phyloP scores from a whole-genome alignment of 2,329 filamentous ascomycete species.

The Fusarium continuum region DNA sequence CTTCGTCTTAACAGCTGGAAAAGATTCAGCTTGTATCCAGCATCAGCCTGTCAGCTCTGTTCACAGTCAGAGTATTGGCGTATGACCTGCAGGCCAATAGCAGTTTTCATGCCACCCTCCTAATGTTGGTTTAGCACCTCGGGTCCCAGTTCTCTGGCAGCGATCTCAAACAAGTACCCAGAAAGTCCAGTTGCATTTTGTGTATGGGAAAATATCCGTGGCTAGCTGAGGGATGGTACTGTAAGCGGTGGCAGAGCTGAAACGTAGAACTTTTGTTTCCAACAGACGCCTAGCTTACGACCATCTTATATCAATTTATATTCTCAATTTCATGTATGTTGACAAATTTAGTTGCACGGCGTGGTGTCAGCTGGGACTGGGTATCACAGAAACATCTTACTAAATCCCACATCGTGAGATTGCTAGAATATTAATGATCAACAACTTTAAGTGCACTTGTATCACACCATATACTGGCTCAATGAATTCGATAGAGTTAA shows the following conservation, averaged over 20 bases:
- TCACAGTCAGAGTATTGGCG: not conserved
- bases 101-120: not conserved
- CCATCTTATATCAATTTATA: not conserved
- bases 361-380: no score
- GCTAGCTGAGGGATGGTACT: not conserved
- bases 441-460: no score
- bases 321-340: not conserved
- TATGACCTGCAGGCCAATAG: not conserved
- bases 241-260: not conserved
- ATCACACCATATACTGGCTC: no score
- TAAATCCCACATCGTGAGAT: no score
- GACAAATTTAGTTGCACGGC: not conserved
- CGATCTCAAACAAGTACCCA: not conserved
- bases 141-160: not conserved
- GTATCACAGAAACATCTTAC: no score
- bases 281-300: slow-evolving; percentile 1
- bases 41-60: not conserved
- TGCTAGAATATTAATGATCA: no score
- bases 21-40: slow-evolving; percentile 1
- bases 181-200: not conserved
- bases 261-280: not conserved
- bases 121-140: not conserved
- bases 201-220: not conserved
- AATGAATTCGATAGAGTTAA: no score
- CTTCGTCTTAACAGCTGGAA: not conserved